Conservation (phyloP, 1,284 basidiomycete species). For the Cutaneotrichosporon arboriforme region DNA sequence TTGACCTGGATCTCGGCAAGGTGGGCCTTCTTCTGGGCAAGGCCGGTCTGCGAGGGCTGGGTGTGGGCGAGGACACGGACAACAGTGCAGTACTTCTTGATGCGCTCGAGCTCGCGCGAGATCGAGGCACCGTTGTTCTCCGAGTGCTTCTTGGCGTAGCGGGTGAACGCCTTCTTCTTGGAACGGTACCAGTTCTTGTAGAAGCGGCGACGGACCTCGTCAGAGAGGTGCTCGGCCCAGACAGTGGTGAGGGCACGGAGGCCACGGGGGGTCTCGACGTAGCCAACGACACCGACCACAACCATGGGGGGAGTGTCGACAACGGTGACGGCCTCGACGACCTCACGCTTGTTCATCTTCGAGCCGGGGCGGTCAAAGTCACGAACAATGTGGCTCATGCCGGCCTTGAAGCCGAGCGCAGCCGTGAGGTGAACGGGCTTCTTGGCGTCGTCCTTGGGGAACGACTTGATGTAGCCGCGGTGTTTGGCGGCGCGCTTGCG, state of each 20-base stretch:
- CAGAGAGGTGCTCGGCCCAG: constrained; percentile 62
- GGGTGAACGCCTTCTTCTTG: constrained; percentile 99
- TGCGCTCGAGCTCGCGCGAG: constrained; percentile 95
- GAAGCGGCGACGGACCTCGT: constrained; percentile 96
- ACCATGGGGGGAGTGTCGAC: constrained; percentile 97
- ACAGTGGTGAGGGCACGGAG: constrained; percentile 74
- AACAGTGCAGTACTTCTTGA: constrained; percentile 99
- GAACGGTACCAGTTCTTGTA: constrained; percentile 99
- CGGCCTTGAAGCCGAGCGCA: constrained; percentile 99
- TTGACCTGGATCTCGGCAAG: constrained; percentile 99
- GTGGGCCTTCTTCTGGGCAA: constrained; percentile 99
- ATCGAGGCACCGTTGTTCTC: constrained; percentile 91
- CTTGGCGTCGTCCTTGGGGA: constrained; percentile 99
- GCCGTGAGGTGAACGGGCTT: constrained; percentile 99
- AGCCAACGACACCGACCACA: constrained; percentile 97
- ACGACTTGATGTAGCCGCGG: constrained; percentile 96
- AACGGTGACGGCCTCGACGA: constrained; percentile 95
- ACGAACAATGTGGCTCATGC: constrained; percentile 99
- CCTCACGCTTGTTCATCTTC: constrained; percentile 99
- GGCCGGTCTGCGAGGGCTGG: constrained; percentile 95
- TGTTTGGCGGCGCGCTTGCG: constrained; percentile 92
- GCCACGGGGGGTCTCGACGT: constrained; percentile 99
- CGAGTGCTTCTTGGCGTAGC: constrained; percentile 95
- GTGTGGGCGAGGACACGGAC: constrained; percentile 99
- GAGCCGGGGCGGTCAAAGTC: constrained; percentile 99